Conservation (phyloP, 2,329 filamentous ascomycete genomes). For the Fusarium circinatum region DNA sequence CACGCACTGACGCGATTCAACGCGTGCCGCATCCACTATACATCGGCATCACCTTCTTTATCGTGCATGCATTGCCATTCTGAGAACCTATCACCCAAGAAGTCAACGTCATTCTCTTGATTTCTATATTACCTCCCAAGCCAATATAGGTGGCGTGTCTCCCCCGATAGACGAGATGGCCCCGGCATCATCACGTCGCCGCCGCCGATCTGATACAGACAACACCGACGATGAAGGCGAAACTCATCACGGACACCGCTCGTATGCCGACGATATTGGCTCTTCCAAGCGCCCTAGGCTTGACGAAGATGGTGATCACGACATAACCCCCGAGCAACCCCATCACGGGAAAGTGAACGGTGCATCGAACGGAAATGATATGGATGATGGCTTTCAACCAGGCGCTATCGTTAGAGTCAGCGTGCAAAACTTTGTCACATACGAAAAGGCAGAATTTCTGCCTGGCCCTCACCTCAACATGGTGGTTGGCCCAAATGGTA, state of each 20-base stretch:
- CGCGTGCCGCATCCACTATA: constrained; percentile 33
- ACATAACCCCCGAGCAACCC: constrained; percentile 13
- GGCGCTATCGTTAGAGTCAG: constrained; percentile 91
- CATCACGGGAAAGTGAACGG: constrained; percentile 25
- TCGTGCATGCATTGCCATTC: not conserved
- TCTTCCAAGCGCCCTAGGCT: constrained; percentile 53
- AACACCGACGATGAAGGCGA: constrained; percentile 50
- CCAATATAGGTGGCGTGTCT: not conserved
- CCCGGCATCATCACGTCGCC: constrained; percentile 50
- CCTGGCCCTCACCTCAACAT: constrained; percentile 95
- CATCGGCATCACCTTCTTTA: not conserved
- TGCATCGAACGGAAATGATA: constrained; percentile 19
- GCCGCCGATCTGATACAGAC: constrained; percentile 56
- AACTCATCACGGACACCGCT: constrained; percentile 33
- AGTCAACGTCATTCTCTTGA: not conserved
- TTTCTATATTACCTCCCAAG: not conserved
- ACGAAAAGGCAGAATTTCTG: constrained; percentile 89
- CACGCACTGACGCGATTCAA: constrained; percentile 37
- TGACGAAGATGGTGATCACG: constrained; percentile 35
- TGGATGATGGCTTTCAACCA: constrained; percentile 64
- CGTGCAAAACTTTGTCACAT: constrained; percentile 92
- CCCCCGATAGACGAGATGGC: constrained; percentile 40
- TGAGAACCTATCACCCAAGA: not conserved
- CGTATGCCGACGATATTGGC: constrained; percentile 38
- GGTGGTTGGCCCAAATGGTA: constrained; percentile 99